Evolutionary conservation across 768 basidiomycete genomes (phyloP).

Genomic region (Porphyrellus cyaneotinctus): DNA sequence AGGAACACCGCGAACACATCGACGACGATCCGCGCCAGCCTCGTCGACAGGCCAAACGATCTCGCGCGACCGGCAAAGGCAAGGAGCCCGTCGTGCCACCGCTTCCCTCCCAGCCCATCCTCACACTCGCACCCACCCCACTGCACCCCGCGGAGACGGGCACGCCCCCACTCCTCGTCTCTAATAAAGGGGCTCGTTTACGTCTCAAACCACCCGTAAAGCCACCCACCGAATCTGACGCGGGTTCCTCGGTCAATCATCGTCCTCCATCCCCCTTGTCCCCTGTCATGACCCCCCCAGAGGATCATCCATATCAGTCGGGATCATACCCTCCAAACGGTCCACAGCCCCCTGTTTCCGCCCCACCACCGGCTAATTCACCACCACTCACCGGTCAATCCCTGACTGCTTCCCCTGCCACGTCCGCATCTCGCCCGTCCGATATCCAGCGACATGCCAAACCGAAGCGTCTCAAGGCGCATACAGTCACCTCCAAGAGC

Average conservation of each 20-base stretch:
- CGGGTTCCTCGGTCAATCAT: conserved; percentile 15
- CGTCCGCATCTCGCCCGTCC: conserved; percentile 23
- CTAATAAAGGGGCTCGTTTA: conserved; percentile 45
- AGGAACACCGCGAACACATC: conserved; percentile 37
- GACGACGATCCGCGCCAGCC: conserved; percentile 47
- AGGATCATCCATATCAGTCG: conserved; percentile 30
- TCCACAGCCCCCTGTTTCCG: conserved; percentile 14
- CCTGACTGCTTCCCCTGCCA: conserved; percentile 15
- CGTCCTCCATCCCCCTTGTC: conserved; percentile 31
- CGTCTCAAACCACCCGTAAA: conserved; percentile 46
- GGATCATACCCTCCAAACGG: conserved; percentile 24
- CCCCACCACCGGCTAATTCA: conserved; percentile 14
- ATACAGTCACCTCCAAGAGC: conserved; percentile 74
- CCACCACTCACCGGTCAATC: conserved; percentile 24
- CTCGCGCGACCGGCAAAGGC: conserved; percentile 35
- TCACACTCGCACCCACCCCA: conserved; percentile 24
- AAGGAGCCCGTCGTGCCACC: conserved; percentile 32
- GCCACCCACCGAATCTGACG: conserved; percentile 23
- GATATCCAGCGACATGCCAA: conserved; percentile 47
- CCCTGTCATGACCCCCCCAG: conserved; percentile 33
- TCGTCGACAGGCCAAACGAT: conserved; percentile 33
- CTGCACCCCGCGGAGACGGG: conserved; percentile 14
- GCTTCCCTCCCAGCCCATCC: conserved; percentile 23
- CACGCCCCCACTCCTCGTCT: conserved; percentile 36
- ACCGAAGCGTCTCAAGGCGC: conserved; percentile 75